Evolutionary conservation across 2,329 filamentous ascomycete species (phyloP).

Genomic region (Helicocarpus griseus): DNA sequence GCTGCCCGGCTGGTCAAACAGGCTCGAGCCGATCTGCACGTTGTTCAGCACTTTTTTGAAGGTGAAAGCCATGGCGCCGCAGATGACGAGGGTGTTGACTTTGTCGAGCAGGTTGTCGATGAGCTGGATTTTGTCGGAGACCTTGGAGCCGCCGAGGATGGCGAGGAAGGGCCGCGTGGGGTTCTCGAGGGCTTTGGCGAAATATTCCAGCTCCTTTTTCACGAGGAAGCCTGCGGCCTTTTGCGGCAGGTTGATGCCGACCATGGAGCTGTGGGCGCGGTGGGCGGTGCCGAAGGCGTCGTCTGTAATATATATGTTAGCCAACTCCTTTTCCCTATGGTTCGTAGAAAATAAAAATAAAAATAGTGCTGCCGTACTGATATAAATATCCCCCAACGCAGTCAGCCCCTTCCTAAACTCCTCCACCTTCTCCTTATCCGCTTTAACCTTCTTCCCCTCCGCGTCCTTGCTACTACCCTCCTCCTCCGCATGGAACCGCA

Average conservation of each 20-base stretch:
- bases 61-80: slow-evolving; percentile 97
- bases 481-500: slow-evolving; percentile 97
- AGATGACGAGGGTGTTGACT: slow-evolving; percentile 93
- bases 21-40: slow-evolving; percentile 77
- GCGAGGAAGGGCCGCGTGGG: slow-evolving; percentile 94
- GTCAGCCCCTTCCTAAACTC: slow-evolving; percentile 94
- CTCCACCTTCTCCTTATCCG: slow-evolving; percentile 83
- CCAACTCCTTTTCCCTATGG: background rate
- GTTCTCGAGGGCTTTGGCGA: slow-evolving; percentile 88
- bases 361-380: slow-evolving; percentile 58
- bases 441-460: slow-evolving; percentile 95
- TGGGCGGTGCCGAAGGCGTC: slow-evolving; percentile 98
- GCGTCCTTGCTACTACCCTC: slow-evolving; percentile 92
- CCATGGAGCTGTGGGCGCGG: slow-evolving; percentile 98
- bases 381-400: slow-evolving; percentile 85
- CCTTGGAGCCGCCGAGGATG: slow-evolving; percentile 96
- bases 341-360: background rate
- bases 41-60: slow-evolving; percentile 98
- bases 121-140: slow-evolving; percentile 98
- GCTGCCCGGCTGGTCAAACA: slow-evolving; percentile 89
- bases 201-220: slow-evolving; percentile 99
- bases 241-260: slow-evolving; percentile 88
- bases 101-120: slow-evolving; percentile 98
- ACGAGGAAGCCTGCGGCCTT: slow-evolving; percentile 97
- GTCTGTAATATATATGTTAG: slow-evolving; percentile 44